phyloP scores from a whole-genome alignment of 257 asterid genomes.

The Lycium barbarum region DNA sequence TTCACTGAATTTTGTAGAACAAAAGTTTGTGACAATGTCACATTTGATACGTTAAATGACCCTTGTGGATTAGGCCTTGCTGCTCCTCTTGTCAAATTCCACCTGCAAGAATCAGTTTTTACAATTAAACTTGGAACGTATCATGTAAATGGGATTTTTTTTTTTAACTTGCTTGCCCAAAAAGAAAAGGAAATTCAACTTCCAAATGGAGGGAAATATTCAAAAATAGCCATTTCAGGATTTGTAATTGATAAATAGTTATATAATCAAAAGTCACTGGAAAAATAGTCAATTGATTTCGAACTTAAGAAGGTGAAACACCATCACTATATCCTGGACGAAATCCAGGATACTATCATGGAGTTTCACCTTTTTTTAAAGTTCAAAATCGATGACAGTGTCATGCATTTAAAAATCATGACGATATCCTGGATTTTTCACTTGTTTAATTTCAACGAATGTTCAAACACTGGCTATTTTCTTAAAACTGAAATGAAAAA shows the following conservation, averaged over 20 bases:
- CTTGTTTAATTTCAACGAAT: not conserved
- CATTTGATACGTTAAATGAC: conserved; percentile 67
- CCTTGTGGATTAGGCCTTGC: conserved; percentile 85
- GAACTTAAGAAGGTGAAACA: too few species aligned
- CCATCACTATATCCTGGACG: too few species aligned
- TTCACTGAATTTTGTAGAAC: conserved; percentile 49
- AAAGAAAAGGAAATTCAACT: not conserved
- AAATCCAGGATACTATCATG: not conserved
- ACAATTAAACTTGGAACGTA: not conserved
- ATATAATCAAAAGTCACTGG: too few species aligned
- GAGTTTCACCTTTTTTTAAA: not conserved
- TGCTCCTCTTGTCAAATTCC: conserved; percentile 68
- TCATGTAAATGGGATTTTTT: not conserved
- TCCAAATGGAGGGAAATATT: not conserved
- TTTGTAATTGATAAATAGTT: too few species aligned
- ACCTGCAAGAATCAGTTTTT: conserved; percentile 43
- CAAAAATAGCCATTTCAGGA: not conserved
- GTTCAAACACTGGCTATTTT: not conserved
- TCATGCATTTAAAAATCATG: not conserved
- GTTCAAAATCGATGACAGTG: not conserved
- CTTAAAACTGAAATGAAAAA: not conserved
- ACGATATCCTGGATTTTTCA: not conserved
- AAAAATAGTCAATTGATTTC: too few species aligned
- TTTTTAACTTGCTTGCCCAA: too few species aligned
- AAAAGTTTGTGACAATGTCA: conserved; percentile 67